A percentile compares a stretch with the other conserved stretches of the same genome.
These are phyloP conservation scores for Amanita rubescens DNA, from an alignment of 768 basidiomycete genomes.

Conservation along the genomic window DNA sequence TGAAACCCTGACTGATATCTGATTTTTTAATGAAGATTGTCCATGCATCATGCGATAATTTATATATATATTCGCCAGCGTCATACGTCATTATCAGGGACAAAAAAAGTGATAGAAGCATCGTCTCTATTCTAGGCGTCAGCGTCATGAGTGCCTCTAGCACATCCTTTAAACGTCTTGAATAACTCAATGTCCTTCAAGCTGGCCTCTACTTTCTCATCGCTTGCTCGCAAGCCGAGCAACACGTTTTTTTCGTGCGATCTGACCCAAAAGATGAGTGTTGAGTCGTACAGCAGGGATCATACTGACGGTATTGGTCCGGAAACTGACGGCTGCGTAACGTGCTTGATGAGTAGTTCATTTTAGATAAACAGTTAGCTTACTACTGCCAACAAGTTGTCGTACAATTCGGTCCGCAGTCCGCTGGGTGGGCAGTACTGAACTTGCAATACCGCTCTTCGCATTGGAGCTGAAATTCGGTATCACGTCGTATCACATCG, in stretches of 20 bases:
- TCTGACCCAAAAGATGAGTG: conserved; percentile 15
- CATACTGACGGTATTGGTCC: conserved; percentile 53
- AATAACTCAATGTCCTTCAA: neutral
- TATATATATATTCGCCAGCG: neutral
- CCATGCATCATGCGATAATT: too few species aligned
- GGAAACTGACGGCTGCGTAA: conserved; percentile 59
- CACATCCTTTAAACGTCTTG: neutral
- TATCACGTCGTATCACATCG: conserved; percentile 4
- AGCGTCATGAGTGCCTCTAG: neutral
- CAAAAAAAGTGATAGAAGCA: neutral
- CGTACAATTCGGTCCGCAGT: conserved; percentile 53
- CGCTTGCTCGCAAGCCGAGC: conserved; percentile 21
- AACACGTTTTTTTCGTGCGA: conserved; percentile 21
- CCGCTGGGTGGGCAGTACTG: conserved; percentile 51
- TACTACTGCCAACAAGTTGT: conserved; percentile 75
- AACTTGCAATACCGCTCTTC: conserved; percentile 63
- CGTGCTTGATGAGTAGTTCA: neutral
- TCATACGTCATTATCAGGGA: neutral
- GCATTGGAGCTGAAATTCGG: conserved; percentile 49
- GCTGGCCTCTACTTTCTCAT: neutral
- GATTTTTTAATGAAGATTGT: neutral
- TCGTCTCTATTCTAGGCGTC: neutral
- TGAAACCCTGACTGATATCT: neutral
- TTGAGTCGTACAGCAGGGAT: neutral
- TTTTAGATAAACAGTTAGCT: conserved; percentile 19